Evolutionary conservation across 148 eudicot genomes (phyloP).

Genomic region (Rhododendron molle): DNA sequence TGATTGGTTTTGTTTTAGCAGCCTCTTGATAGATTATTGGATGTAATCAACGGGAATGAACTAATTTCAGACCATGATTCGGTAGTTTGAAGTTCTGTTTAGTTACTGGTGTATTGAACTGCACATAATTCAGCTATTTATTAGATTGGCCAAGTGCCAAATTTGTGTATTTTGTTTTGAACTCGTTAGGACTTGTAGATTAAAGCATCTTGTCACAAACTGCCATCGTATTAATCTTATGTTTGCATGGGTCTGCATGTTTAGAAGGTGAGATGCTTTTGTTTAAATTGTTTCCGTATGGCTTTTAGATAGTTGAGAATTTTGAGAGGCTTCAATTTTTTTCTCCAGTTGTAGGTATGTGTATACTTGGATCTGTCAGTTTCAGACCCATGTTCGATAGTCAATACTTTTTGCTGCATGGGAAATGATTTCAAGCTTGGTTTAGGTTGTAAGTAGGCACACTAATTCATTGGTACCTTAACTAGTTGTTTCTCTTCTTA

Average conservation of each 20-base stretch:
- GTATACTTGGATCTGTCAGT: not conserved
- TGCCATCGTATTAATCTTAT: no score
- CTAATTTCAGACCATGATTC: not conserved
- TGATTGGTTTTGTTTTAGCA: slow-evolving; percentile 5
- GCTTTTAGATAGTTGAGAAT: not conserved
- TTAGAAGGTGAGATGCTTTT: not conserved
- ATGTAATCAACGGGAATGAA: not conserved
- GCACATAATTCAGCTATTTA: not conserved
- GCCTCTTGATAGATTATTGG: not conserved
- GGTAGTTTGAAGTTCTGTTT: not conserved
- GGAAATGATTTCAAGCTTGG: not conserved
- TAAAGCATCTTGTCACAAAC: no score
- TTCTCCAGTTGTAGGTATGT: not conserved
- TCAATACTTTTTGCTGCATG: not conserved
- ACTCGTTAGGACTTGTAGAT: no score
- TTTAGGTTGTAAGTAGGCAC: not conserved
- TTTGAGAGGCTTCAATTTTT: not conserved
- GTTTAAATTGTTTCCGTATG: not conserved
- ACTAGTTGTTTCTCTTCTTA: not conserved
- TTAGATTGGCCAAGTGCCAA: not conserved
- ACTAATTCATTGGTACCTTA: not conserved
- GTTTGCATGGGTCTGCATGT: no score
- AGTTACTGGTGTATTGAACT: not conserved
- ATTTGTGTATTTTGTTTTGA: no score
- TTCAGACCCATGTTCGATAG: not conserved